Conservation (phyloP, 2,329 filamentous ascomycete genomes). For the Paecilomyces formosus region DNA sequence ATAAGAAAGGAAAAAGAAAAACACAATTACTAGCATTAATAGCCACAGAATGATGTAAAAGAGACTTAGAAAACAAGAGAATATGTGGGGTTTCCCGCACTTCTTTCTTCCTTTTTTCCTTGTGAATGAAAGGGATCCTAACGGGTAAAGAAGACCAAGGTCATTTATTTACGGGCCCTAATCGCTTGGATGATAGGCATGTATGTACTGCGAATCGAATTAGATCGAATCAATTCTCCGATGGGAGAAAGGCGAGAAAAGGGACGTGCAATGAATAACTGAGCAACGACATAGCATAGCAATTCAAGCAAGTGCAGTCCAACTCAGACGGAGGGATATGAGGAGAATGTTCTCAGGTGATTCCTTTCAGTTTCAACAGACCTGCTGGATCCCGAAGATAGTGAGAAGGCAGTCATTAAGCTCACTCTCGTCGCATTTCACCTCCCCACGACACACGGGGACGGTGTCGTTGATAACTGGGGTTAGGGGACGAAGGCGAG, state of each 20-base stretch:
- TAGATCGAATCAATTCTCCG: background rate
- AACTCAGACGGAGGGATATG: background rate
- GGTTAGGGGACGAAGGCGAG: constrained; percentile 8
- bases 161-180: background rate
- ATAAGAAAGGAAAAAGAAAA: too few relatives aligned
- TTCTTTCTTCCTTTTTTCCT: too few relatives aligned
- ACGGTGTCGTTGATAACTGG: constrained; percentile 10
- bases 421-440: constrained; percentile 21
- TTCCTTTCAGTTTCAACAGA: too few relatives aligned
- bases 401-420: background rate
- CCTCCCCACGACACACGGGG: constrained; percentile 35
- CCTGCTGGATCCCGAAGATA: background rate
- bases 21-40: background rate
- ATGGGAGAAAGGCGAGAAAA: background rate
- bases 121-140: too few relatives aligned
- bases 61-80: background rate
- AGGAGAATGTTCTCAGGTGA: background rate
- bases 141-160: background rate
- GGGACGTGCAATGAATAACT: background rate
- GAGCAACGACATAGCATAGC: background rate
- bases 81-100: background rate
- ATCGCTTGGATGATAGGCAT: background rate
- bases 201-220: background rate
- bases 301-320: background rate
- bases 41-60: background rate